These are phyloP conservation scores for Plasmodium billcollinsi DNA, from an alignment of 169 alveolate genomes.

Conservation along the genomic window DNA sequence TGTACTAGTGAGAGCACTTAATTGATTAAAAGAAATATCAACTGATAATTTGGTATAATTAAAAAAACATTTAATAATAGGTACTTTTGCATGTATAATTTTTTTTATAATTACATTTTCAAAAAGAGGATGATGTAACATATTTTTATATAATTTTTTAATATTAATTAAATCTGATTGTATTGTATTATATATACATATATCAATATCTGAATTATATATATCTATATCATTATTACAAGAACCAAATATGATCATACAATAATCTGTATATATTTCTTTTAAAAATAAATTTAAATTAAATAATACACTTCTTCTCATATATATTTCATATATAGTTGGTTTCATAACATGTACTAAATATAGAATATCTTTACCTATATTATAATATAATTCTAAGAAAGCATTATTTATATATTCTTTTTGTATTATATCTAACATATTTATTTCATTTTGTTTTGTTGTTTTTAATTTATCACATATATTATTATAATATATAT, in stretches of 20 bases:
- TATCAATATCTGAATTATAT: constrained; percentile 42
- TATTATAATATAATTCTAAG: constrained; percentile 23
- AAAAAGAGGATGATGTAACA: constrained; percentile 13
- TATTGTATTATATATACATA: constrained; percentile 32
- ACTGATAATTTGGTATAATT: background rate
- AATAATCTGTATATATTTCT: constrained; percentile 7
- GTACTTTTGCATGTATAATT: constrained; percentile 17
- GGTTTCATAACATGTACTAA: constrained; percentile 40
- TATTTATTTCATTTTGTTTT: background rate
- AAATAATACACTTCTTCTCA: constrained; percentile 21
- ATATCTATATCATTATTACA: constrained; percentile 54
- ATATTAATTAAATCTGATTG: constrained; percentile 7
- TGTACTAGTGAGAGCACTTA: constrained; percentile 37
- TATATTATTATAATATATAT: background rate
- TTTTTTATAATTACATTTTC: background rate
- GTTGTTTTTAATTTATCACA: background rate
- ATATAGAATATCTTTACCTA: constrained; percentile 33
- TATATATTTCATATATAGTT: constrained; percentile 24
- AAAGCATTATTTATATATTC: constrained; percentile 24
- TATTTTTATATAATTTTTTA: constrained; percentile 1
- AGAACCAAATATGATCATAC: constrained; percentile 24
- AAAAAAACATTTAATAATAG: constrained; percentile 53
- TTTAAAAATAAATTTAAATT: background rate
- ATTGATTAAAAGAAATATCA: constrained; percentile 36
- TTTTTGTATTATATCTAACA: background rate